Evolutionary conservation across 208 protist genomes (phyloP).

Genomic region (Herpetomonas muscarum): DNA sequence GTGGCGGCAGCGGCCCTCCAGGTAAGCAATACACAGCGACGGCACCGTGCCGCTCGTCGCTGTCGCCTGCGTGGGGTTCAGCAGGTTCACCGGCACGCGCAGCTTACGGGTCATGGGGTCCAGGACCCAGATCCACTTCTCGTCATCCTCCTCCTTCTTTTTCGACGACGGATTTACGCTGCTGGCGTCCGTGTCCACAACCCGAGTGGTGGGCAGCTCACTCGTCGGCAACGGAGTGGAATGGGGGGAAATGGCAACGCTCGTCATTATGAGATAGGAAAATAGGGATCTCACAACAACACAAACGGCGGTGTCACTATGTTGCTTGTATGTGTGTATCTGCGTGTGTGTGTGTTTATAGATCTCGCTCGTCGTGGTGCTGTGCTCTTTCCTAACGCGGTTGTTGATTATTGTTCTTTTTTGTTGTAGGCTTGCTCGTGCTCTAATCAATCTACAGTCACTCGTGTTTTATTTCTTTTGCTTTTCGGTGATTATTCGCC

Average conservation of each 20-base stretch:
- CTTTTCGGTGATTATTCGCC: too few species aligned
- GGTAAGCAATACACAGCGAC: constrained; percentile 80
- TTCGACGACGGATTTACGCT: too few species aligned
- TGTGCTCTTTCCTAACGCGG: constrained; percentile 8
- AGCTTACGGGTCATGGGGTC: constrained; percentile 86
- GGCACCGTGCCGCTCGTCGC: constrained; percentile 74
- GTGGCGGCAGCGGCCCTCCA: constrained; percentile 84
- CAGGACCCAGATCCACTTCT: constrained; percentile 87
- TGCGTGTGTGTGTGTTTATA: neutral
- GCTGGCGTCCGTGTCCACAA: too few species aligned
- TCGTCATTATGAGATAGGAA: too few species aligned
- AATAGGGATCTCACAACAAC: too few species aligned
- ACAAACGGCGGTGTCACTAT: too few species aligned
- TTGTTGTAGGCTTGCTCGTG: constrained; percentile 2
- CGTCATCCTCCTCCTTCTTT: constrained; percentile 37
- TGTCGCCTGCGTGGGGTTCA: constrained; percentile 82
- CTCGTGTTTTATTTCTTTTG: too few species aligned
- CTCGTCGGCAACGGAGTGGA: too few species aligned
- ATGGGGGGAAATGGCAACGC: too few species aligned
- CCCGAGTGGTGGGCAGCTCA: too few species aligned
- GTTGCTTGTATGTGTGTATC: neutral
- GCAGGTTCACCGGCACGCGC: constrained; percentile 66
- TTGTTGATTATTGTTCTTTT: constrained; percentile 11
- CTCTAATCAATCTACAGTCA: too few species aligned
- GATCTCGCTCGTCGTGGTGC: too few species aligned